Evolutionary conservation across 768 basidiomycete species (phyloP).

Genomic region (Inosperma sp.): DNA sequence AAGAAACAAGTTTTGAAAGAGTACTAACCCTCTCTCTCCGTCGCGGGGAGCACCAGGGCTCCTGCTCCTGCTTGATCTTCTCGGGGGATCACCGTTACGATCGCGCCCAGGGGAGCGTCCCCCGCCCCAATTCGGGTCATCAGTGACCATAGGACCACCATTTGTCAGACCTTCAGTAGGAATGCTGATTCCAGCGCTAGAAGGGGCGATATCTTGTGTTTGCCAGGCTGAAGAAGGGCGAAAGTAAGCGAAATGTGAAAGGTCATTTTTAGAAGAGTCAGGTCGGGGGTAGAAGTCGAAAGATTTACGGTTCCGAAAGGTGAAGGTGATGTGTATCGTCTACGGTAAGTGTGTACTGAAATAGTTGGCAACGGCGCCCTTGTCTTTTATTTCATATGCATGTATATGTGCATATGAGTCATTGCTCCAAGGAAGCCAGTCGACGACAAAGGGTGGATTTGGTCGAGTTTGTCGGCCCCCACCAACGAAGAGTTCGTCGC

Average conservation of each 20-base stretch:
- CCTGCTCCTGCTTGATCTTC: conserved; percentile 73
- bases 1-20: conserved; percentile 10
- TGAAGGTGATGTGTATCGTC: conserved; percentile 28
- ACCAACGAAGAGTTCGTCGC: too few relatives aligned
- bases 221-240: conserved; percentile 64
- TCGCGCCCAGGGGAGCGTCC: conserved; percentile 44
- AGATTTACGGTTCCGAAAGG: conserved; percentile 38
- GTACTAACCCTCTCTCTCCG: conserved; percentile 51
- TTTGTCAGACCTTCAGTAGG: conserved; percentile 49
- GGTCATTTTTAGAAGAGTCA: conserved; percentile 31
- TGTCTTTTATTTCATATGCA: conserved; percentile 11
- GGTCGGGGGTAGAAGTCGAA: conserved; percentile 35
- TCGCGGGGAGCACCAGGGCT: conserved; percentile 54
- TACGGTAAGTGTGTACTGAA: conserved; percentile 1
- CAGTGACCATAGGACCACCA: conserved; percentile 43
- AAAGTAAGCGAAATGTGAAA: conserved; percentile 21
- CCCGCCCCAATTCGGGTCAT: conserved; percentile 52
- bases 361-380: conserved; percentile 17
- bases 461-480: too few relatives aligned
- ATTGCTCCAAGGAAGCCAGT: too few relatives aligned
- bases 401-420: too few relatives aligned
- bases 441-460: too few relatives aligned
- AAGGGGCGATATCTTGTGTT: conserved; percentile 74
- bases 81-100: conserved; percentile 43
- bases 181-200: conserved; percentile 63